Evolutionary conservation across 257 asterid species (phyloP).

Genomic region (Solanum infundibuliforme): DNA sequence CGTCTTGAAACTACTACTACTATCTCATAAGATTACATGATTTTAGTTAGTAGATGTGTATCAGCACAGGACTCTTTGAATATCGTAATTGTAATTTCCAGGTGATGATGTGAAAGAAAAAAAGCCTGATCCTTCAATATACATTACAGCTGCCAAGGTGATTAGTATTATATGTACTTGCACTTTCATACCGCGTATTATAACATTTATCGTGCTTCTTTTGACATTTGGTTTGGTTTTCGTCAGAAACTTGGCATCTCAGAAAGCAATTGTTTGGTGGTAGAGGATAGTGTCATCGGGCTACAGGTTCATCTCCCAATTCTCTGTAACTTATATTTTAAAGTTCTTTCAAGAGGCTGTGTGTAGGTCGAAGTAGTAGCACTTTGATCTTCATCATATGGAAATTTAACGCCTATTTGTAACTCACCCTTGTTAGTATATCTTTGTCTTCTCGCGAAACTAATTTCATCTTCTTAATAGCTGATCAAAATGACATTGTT

Average conservation of each 20-base stretch:
- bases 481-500: background rate
- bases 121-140: conserved; percentile 88
- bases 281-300: conserved; percentile 96
- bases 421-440: background rate
- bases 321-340: background rate
- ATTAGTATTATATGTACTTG: background rate
- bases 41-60: background rate
- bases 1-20: background rate
- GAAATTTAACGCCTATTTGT: background rate
- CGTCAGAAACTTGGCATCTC: conserved; percentile 65
- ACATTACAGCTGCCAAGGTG: conserved; percentile 75
- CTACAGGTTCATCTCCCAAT: conserved; percentile 49
- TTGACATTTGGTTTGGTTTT: background rate
- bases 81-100: conserved; percentile 10
- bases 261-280: conserved; percentile 65
- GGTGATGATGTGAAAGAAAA: conserved; percentile 95
- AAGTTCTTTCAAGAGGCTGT: background rate
- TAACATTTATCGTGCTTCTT: background rate
- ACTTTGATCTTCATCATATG: background rate
- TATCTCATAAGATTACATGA: background rate
- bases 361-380: background rate
- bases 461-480: background rate
- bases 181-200: background rate
- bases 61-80: background rate
- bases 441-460: background rate